Evolutionary conservation across 2,329 filamentous ascomycete genomes (phyloP), one percentile per base, ranked within the genome.

Genomic region (Chrysosporium keratinophilum): DNA sequence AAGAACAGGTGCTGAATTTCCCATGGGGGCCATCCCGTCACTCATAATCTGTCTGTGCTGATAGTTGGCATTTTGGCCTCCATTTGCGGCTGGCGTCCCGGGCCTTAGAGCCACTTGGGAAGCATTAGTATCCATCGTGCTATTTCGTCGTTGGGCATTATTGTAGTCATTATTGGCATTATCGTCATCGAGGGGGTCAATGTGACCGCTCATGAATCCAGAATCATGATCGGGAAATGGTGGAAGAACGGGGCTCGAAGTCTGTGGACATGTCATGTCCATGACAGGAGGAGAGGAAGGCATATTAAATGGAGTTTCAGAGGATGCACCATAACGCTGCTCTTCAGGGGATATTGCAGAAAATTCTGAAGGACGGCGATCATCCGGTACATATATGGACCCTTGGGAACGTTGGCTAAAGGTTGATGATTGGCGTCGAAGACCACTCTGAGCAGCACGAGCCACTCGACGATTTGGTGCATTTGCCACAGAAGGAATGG

Each of bases 281-380:
- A 89, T 82, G 1, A 94, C 77, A 0, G 93, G 93, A 12, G 91
- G 91, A 2, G 91, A 97, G 0, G 93, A 97, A 1, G 86, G 86
- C 61, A 97, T 88, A 52, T 88, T 87, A 47, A 82, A 82, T 3
- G 88, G 85, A 50, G 88, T 94, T 54, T 85, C 76, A 43, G 76
- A 74, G 7, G 74, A 69, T 55, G 73, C 73, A 54, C 71, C 72
- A 48, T 75, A 76, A 52, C 75, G 76, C 47, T 68, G 62, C 46
- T 75, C 74, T 57, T 77, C 76, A 31, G 76, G 50, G 12, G 76
- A 76, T 28, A 71, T 72, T 43, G 71, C 65, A n/a, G 69, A 68
- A 3, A 73, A 69, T 50, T 81, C 77, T 47, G 68, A 65, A 19
- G 64, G 61, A 33, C 62, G 60, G 6, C 65, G 57, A 53, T 69